Evolutionary conservation across 495 filamentous ascomycete species (phyloP).

Genomic region (Aspergillus mulundensis): DNA sequence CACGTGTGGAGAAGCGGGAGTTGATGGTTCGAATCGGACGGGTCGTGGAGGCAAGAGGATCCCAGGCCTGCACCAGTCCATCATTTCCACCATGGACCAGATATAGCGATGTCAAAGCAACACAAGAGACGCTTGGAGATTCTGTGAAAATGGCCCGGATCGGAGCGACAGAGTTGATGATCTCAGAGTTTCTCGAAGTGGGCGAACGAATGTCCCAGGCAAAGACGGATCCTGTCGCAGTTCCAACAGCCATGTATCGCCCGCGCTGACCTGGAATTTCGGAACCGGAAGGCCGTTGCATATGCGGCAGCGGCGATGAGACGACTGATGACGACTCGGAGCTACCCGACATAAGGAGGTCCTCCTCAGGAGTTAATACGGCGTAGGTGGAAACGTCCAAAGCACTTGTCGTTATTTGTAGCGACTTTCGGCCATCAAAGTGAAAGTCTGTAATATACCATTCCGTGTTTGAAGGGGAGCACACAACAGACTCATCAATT

Average conservation of each 20-base stretch:
- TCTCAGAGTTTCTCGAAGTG: slow-evolving; percentile 42
- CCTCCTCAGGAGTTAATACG: slow-evolving; percentile 66
- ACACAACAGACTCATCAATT: slow-evolving; percentile 12
- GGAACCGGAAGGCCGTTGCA: slow-evolving; percentile 34
- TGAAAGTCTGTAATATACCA: slow-evolving; percentile 61
- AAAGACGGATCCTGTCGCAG: slow-evolving; percentile 68
- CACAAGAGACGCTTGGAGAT: slow-evolving; percentile 78
- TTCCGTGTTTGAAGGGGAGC: slow-evolving; percentile 29
- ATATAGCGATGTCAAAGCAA: slow-evolving; percentile 84
- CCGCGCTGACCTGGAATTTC: slow-evolving; percentile 79
- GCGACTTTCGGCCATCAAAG: slow-evolving; percentile 47
- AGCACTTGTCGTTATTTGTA: slow-evolving; percentile 64
- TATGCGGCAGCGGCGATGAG: slow-evolving; percentile 54
- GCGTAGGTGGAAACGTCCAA: slow-evolving; percentile 77
- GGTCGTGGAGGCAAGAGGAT: slow-evolving; percentile 77
- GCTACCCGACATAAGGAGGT: slow-evolving; percentile 58
- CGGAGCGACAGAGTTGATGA: slow-evolving; percentile 56
- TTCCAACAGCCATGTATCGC: slow-evolving; percentile 78
- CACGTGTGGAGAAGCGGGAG: slow-evolving; percentile 77
- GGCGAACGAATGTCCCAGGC: slow-evolving; percentile 81
- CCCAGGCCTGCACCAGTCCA: slow-evolving; percentile 94
- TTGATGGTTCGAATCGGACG: slow-evolving; percentile 85
- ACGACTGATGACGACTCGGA: slow-evolving; percentile 55
- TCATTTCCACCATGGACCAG: slow-evolving; percentile 92
- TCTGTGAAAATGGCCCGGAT: slow-evolving; percentile 84